Evolutionary conservation across 768 basidiomycete species (phyloP), one percentile per base, ranked within the genome.

Genomic region (Podaxis carcinomalis): DNA sequence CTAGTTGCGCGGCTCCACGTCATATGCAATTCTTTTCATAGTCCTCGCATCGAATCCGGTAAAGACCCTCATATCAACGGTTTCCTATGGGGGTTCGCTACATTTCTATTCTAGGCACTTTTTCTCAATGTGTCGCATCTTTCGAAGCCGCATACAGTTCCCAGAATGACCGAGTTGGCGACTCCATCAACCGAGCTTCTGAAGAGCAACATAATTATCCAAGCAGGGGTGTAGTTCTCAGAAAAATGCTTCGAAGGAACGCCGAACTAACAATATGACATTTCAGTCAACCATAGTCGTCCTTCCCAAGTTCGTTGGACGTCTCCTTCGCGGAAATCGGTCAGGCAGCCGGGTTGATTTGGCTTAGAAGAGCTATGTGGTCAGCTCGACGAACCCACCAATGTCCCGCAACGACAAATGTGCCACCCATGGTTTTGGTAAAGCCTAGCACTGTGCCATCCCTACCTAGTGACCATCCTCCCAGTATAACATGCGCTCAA

Each of bases 81-180:
- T 40, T 16, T 14, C 49, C 32, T 21, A 25, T 36, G 36, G 35
- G 13, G 35, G n/a, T 28, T 21, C 47, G 14, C 32, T 14, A 27
- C 19, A 28, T 37, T 36, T 57, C 57, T 35, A 50, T 49, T 37
- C 35, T 19, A 36, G 47, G 5, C 32, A 4, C 25, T 27, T 51
- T 57, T 49, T 57, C 57, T 50, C 47, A 51, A 39, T 42, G 11
- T 21, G 21, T 16, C 46, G 57, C 57, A 49, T 36, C 47, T 57
- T 57, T 37, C 47, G 35, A 57, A 25, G 47, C 36, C 49, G 36
- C 35, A 49, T 50, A 19, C 28, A 23, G 21, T 50, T 39, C 25
- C 32, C 42, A 44, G 42, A 44, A 44, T 44, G 42, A 46, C 40
- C 42, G 42, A 53, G 32, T 46, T 28, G 46, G 23, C 35, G 13